Evolutionary conservation across 768 basidiomycete genomes (phyloP).

Genomic region (Psilocybe cyanescens): DNA sequence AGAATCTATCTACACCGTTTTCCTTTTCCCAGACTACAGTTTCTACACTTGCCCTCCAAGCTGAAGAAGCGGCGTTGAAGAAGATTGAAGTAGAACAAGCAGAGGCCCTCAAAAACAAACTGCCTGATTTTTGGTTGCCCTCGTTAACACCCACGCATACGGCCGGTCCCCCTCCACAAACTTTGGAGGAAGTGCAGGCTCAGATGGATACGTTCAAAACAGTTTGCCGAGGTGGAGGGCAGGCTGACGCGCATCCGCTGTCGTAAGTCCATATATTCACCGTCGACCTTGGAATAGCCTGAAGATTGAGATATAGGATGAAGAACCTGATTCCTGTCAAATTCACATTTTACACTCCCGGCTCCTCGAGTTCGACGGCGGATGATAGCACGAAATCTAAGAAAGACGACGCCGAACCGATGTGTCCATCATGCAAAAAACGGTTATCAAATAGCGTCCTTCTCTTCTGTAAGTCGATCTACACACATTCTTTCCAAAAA

Average conservation of each 20-base stretch:
- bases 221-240: conserved; percentile 84
- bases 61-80: conserved; percentile 85
- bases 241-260: conserved; percentile 76
- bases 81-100: conserved; percentile 87
- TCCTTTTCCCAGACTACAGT: conserved; percentile 77
- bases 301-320: conserved; percentile 49
- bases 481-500: neutral
- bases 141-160: conserved; percentile 86
- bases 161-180: conserved; percentile 52
- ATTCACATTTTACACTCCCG: conserved; percentile 60
- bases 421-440: conserved; percentile 91
- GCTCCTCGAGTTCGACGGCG: conserved; percentile 41
- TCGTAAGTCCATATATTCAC: conserved; percentile 50
- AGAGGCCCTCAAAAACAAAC: conserved; percentile 82
- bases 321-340: conserved; percentile 84
- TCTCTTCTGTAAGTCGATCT: conserved; percentile 59
- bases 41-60: conserved; percentile 73
- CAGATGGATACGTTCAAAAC: conserved; percentile 71
- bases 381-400: conserved; percentile 40
- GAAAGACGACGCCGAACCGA: conserved; percentile 64
- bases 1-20: conserved; percentile 48
- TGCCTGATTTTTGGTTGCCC: conserved; percentile 98
- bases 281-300: neutral
- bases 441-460: conserved; percentile 77
- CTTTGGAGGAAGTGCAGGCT: conserved; percentile 64